A percentile compares a stretch with the other conserved stretches of the same genome.
Evolutionary conservation across 1,139 yeast genomes (phyloP).

Genomic region (Casaregolazyma suthepensis): DNA sequence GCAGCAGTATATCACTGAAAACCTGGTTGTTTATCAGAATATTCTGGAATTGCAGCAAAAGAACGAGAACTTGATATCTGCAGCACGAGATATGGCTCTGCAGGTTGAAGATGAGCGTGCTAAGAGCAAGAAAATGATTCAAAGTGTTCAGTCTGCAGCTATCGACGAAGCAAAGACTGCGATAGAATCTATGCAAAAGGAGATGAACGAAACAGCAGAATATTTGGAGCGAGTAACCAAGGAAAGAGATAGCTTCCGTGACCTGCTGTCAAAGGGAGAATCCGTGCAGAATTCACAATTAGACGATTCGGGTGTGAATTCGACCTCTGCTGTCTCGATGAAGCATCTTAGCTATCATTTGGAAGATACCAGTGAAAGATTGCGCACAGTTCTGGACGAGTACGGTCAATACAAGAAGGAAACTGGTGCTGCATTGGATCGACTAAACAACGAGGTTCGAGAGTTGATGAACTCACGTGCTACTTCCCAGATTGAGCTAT

Average conservation of each 20-base stretch:
- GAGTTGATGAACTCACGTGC: slow-evolving; percentile 44
- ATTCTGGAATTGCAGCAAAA: slow-evolving; percentile 64
- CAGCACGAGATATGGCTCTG: slow-evolving; percentile 63
- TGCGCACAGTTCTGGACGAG: slow-evolving; percentile 33
- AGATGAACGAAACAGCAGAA: slow-evolving; percentile 46
- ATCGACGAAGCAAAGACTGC: slow-evolving; percentile 74
- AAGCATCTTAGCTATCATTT: slow-evolving; percentile 32
- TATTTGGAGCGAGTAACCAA: slow-evolving; percentile 49
- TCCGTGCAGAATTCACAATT: slow-evolving; percentile 7
- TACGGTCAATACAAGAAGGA: slow-evolving; percentile 38
- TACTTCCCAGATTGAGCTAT: slow-evolving; percentile 41
- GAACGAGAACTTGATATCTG: slow-evolving; percentile 63
- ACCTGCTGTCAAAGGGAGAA: slow-evolving; percentile 30
- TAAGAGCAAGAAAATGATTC: slow-evolving; percentile 39
- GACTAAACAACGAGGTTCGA: slow-evolving; percentile 38
- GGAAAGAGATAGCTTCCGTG: slow-evolving; percentile 63
- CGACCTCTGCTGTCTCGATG: slow-evolving; percentile 28
- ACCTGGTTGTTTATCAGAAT: slow-evolving; percentile 64
- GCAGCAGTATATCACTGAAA: slow-evolving; percentile 52
- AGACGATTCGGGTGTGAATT: slow-evolving; percentile 12
- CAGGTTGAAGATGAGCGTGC: slow-evolving; percentile 55
- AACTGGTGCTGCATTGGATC: slow-evolving; percentile 37
- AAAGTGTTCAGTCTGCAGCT: slow-evolving; percentile 50
- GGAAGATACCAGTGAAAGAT: slow-evolving; percentile 30
- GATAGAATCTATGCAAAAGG: slow-evolving; percentile 59